These are phyloP conservation scores for Paraleonurus japonicus DNA, from an alignment of 257 asterid species.

Conservation along the genomic window DNA sequence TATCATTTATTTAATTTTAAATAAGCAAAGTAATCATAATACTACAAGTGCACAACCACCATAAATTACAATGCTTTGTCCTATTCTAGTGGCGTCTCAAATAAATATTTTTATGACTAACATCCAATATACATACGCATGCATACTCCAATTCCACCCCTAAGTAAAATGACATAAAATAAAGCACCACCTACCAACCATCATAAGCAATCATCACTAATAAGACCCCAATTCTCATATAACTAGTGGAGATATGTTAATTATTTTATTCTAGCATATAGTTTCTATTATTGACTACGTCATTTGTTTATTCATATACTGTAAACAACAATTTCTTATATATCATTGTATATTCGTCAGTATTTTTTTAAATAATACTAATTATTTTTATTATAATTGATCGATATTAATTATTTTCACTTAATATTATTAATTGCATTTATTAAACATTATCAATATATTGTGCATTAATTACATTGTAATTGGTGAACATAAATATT, in stretches of 20 bases:
- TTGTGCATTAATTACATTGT: too few relatives aligned
- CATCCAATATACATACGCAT: not conserved
- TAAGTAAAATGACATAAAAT: not conserved
- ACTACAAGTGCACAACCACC: not conserved
- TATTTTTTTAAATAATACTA: too few relatives aligned
- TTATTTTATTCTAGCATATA: not conserved
- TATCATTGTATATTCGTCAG: too few relatives aligned
- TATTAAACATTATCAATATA: too few relatives aligned
- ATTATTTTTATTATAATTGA: too few relatives aligned
- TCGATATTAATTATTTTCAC: too few relatives aligned
- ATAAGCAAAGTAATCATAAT: not conserved
- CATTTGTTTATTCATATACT: not conserved
- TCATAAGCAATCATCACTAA: slow-evolving; percentile 28
- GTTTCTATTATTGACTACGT: too few relatives aligned
- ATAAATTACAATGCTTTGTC: slow-evolving; percentile 25
- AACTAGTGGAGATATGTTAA: not conserved
- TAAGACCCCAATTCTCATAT: not conserved
- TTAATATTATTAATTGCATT: too few relatives aligned
- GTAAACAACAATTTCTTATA: too few relatives aligned
- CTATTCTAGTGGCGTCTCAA: not conserved
- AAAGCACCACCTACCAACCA: slow-evolving; percentile 22
- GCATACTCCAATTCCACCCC: not conserved
- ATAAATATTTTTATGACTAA: slow-evolving; percentile 12
- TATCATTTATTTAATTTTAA: not conserved
- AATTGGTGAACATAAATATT: too few relatives aligned